These are phyloP conservation scores for Platismatia glauca DNA, from an alignment of 495 filamentous ascomycete species.

Conservation along the genomic window DNA sequence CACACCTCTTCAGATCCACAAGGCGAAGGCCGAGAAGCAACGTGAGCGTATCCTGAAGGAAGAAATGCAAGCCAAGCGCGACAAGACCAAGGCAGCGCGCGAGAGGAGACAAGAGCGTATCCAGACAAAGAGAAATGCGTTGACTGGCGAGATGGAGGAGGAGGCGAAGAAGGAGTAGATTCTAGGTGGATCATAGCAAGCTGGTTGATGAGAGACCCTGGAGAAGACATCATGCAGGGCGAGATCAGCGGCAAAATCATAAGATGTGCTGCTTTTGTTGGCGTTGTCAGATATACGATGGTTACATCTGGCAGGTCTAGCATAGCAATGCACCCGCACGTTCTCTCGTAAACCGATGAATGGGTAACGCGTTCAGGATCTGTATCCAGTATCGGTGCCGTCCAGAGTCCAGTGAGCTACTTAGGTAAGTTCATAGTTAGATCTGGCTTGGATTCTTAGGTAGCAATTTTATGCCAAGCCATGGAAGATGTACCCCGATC, in stretches of 20 bases:
- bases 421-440: too few relatives aligned
- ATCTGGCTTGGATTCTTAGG: too few relatives aligned
- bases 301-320: neutral
- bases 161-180: constrained; percentile 24
- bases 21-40: constrained; percentile 96
- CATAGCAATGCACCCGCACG: constrained; percentile 6
- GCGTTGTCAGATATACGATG: neutral
- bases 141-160: constrained; percentile 68
- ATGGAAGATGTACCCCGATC: too few relatives aligned
- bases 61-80: constrained; percentile 99
- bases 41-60: constrained; percentile 93
- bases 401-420: too few relatives aligned
- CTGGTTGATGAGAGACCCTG: neutral
- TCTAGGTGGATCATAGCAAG: neutral
- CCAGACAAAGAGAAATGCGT: constrained; percentile 76
- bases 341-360: too few relatives aligned
- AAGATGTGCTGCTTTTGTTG: neutral
- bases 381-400: too few relatives aligned
- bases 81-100: constrained; percentile 98
- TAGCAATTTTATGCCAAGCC: too few relatives aligned
- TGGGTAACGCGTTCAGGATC: too few relatives aligned
- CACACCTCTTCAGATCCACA: constrained; percentile 68
- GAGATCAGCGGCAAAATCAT: constrained; percentile 1
- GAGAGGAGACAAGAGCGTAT: constrained; percentile 89
- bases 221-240: neutral